Evolutionary conservation across 192 early-diverging fungal genomes (phyloP).

Genomic region (Dissophora ornata): DNA sequence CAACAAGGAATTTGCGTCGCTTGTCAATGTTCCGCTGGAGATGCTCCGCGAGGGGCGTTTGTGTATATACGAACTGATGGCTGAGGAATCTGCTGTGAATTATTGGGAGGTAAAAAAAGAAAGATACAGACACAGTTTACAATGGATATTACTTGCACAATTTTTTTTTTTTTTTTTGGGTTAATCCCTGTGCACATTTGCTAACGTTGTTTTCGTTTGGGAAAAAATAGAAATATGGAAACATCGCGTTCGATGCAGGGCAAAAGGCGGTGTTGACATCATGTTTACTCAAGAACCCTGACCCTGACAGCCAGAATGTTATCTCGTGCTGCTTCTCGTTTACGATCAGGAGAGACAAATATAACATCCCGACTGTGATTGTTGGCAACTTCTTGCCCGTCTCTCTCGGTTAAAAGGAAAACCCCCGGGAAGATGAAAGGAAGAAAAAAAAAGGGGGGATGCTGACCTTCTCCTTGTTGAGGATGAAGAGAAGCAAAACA

Average conservation of each 20-base stretch:
- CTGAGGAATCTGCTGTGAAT: conserved; percentile 93
- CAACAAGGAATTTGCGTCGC: conserved; percentile 92
- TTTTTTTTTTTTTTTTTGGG: not conserved
- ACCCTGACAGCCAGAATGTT: conserved; percentile 61
- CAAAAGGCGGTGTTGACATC: conserved; percentile 97
- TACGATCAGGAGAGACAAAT: conserved; percentile 94
- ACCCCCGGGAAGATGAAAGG: not conserved
- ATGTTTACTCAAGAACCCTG: conserved; percentile 80
- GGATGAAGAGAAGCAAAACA: no score
- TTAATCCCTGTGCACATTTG: not conserved
- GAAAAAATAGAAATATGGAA: conserved; percentile 97
- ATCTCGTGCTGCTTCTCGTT: conserved; percentile 94
- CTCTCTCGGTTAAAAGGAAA: conserved; percentile 28
- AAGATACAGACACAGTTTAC: no score
- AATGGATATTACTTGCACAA: not conserved
- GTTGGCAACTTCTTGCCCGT: conserved; percentile 53
- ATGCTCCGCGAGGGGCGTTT: conserved; percentile 73
- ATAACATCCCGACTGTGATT: conserved; percentile 76
- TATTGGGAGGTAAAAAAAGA: conserved; percentile 87
- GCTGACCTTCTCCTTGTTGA: no score
- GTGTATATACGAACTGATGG: conserved; percentile 70
- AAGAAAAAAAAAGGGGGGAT: conserved; percentile 8
- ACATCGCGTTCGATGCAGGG: conserved; percentile 95
- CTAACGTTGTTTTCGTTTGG: no score
- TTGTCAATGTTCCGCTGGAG: conserved; percentile 87